Conservation (phyloP, 768 basidiomycete species). For the Amylocystis lapponica region DNA sequence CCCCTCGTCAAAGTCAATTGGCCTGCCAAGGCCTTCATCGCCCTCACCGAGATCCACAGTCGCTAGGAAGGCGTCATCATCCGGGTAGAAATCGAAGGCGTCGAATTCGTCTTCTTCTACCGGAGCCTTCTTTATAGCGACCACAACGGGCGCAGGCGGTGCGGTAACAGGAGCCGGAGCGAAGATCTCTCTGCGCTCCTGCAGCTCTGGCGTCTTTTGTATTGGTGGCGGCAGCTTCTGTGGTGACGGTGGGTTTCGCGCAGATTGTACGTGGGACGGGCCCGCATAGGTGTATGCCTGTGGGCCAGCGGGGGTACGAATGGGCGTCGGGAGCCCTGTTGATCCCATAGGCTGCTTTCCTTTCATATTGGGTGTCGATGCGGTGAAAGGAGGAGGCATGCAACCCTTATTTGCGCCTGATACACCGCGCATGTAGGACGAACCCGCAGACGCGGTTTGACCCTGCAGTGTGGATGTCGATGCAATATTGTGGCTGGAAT, state of each 20-base stretch:
- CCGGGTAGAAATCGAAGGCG: constrained; percentile 48
- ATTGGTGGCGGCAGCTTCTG: too few species aligned
- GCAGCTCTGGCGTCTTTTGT: not conserved
- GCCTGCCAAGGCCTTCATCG: constrained; percentile 23
- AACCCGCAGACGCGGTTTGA: constrained; percentile 26
- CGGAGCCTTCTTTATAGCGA: constrained; percentile 5
- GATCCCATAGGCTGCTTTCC: constrained; percentile 3
- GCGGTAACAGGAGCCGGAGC: constrained; percentile 5
- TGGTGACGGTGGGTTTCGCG: constrained; percentile 10
- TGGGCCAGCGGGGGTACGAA: constrained; percentile 25
- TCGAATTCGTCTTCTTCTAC: constrained; percentile 28
- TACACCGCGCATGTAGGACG: constrained; percentile 35
- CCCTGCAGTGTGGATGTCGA: constrained; percentile 15
- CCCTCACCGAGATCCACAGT: constrained; percentile 37
- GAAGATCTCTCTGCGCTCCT: constrained; percentile 8
- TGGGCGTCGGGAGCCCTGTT: constrained; percentile 28
- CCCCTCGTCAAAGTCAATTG: constrained; percentile 37
- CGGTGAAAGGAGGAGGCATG: too few species aligned
- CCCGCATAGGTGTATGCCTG: too few species aligned
- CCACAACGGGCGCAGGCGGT: not conserved
- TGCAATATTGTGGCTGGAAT: not conserved
- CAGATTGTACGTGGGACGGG: too few species aligned
- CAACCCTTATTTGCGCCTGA: constrained; percentile 4
- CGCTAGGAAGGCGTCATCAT: constrained; percentile 65
- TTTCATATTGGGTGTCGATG: constrained; percentile 10